phyloP scores from a whole-genome alignment of 257 asterid species.

The Solanum corneliomulleri region DNA sequence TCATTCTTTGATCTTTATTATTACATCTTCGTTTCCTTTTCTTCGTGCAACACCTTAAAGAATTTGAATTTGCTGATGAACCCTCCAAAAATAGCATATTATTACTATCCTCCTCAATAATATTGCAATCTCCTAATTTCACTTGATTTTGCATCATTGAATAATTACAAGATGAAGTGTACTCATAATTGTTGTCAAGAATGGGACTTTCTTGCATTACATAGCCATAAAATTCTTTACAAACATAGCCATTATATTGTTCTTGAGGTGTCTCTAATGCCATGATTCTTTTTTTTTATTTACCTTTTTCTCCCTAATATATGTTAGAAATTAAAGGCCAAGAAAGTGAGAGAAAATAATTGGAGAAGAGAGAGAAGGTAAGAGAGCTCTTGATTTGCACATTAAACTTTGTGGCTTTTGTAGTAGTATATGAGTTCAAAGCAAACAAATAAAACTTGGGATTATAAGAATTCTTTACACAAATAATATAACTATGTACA shows the following conservation, averaged over 20 bases:
- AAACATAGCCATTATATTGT: conserved; percentile 3
- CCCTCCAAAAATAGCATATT: neutral
- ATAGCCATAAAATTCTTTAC: conserved; percentile 16
- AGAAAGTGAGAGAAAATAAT: neutral
- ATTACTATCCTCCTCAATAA: neutral
- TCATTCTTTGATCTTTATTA: neutral
- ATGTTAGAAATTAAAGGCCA: neutral
- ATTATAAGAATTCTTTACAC: neutral
- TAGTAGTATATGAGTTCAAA: neutral
- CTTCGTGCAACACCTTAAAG: neutral
- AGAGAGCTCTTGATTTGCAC: neutral
- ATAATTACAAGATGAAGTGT: conserved; percentile 1
- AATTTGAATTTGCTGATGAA: neutral
- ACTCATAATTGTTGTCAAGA: neutral
- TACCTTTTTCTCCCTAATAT: neutral
- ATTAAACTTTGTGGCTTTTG: neutral
- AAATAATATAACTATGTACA: neutral
- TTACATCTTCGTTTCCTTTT: neutral
- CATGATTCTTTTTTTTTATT: neutral
- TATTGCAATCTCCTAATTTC: neutral
- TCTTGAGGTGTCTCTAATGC: conserved; percentile 22
- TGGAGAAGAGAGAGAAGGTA: neutral
- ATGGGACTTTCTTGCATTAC: neutral
- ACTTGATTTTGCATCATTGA: neutral
- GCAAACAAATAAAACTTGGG: neutral